Evolutionary conservation across 331 rosid species (phyloP), one percentile per base, ranked within the genome.

Genomic region (Rhamnella rubrinervis): DNA sequence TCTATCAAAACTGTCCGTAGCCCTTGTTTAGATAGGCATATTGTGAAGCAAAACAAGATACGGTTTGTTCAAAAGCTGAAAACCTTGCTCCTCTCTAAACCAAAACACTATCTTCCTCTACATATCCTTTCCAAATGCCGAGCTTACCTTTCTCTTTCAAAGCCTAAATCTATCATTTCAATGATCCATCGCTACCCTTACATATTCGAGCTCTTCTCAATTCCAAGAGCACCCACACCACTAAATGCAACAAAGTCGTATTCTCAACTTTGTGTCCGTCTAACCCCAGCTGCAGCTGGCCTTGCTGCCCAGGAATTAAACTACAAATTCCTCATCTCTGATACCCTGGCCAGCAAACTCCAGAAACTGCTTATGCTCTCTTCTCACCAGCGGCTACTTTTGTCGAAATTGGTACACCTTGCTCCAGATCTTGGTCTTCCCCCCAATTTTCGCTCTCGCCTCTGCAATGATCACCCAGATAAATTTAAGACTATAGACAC

Each of bases 351-450:
- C 31, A 61, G 59, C 64, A 93, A 93, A 77, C 96, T 93, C 67
- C 98, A 93, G 71, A 93, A 88, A 40, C 88, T 93, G 59, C 97
- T 93, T 46, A 93, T 93, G 97, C 76, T 93, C 41, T 93, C 96
- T 69, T 79, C 97, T 61, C 88, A 87, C 79, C 85, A 35, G 51
- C 79, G 85, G 64, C 76, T 93, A 26, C 84, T 93, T 67, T 65
- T 93, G 59, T 78, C 97, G 11, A 93, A 93, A 80, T 68, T 93
- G 80, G 97, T 88, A 61, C 98, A 93, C 84, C 84, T 93, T 49
- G 97, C 92, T 71, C 95, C 96, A 4, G 96, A 93, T 81, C 89
- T 93, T 61, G 97, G 97, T 52, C 82, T 93, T 21, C 96, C 96
- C 49, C 91, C 98, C 38, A 90, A 85, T 75, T 93, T 93, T 65